Evolutionary conservation across 805 yeast species (phyloP), one percentile per base, ranked within the genome.

Genomic region (Candida silvatica): DNA sequence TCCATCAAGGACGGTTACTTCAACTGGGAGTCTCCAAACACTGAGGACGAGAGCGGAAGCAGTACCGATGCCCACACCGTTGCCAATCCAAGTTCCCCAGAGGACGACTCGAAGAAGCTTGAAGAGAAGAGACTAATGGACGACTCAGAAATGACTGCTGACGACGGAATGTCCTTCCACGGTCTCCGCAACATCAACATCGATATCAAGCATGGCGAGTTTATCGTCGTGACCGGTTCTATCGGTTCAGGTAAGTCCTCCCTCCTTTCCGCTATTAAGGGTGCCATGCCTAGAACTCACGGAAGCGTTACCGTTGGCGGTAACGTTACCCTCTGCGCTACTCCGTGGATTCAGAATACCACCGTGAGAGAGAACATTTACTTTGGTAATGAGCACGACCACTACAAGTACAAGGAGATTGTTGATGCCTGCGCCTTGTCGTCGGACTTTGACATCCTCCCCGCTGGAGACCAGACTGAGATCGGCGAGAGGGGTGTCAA

Each of bases 401-500:
- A 64, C 34, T 50, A 55, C 3, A 63, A 61, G 41, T 84, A 85
- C 50, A 46, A 62, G 7, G 52, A 56, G 5, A 73, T 83, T 4
- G 54, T 85, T 15, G 59, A 64, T 24, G 76, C 78, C 2, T 84
- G 94, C 59, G 75, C 87, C 0, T 59, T 84, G 37, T 64, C 66
- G 30, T 73, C 71, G 33, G 95, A 84, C 55, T 62, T 84, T 40
- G 71, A 71, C 4, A 63, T 72, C 27, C 58, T 85, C 20, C 83
- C 83, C 9, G 85, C 77, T 15, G 90, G 90, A 27, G 94, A 85
- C 49, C 47, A 52, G 34, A 82, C 94, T 1, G 84, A 80, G 54
- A 81, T 84, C 45, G 95, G 94, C 42, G 94, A 84, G 54, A 67
- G 85, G 50, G 95, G 94, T 44, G 77, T 85, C 34, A 82, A 87